Conservation (phyloP, 1,139 yeast genomes). For the Kodamaea alishanica region DNA sequence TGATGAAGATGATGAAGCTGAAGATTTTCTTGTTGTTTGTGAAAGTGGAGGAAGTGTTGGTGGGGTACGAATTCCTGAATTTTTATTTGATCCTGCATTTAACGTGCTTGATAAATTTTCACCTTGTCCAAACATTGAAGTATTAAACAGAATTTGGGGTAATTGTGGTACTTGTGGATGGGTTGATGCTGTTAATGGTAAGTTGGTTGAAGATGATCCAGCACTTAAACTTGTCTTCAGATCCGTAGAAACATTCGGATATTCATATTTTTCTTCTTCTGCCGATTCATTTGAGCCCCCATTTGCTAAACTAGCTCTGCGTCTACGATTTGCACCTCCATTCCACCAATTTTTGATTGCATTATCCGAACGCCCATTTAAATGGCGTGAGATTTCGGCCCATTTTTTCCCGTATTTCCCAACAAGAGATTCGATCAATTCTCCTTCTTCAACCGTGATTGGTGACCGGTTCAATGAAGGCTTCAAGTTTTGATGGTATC, state of each 20-base stretch:
- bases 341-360: conserved; percentile 98
- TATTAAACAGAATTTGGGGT: conserved; percentile 32
- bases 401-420: conserved; percentile 81
- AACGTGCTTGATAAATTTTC: neutral
- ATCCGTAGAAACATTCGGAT: neutral
- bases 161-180: conserved; percentile 14
- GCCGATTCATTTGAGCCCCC: conserved; percentile 3
- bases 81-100: conserved; percentile 5
- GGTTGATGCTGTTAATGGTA: neutral
- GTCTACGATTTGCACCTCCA: conserved; percentile 80
- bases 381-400: conserved; percentile 91
- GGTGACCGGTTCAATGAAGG: conserved; percentile 81
- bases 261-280: neutral
- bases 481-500: conserved; percentile 88
- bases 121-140: conserved; percentile 34
- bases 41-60: conserved; percentile 9
- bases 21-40: conserved; percentile 1
- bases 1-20: conserved; percentile 6
- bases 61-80: conserved; percentile 7
- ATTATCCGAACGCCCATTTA: conserved; percentile 84
- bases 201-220: neutral
- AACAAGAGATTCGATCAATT: conserved; percentile 73
- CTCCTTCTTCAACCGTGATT: conserved; percentile 81
- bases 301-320: conserved; percentile 41
- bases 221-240: neutral